Conservation (phyloP, 1,284 basidiomycete species). For the Cryptococcus deneoformans region DNA sequence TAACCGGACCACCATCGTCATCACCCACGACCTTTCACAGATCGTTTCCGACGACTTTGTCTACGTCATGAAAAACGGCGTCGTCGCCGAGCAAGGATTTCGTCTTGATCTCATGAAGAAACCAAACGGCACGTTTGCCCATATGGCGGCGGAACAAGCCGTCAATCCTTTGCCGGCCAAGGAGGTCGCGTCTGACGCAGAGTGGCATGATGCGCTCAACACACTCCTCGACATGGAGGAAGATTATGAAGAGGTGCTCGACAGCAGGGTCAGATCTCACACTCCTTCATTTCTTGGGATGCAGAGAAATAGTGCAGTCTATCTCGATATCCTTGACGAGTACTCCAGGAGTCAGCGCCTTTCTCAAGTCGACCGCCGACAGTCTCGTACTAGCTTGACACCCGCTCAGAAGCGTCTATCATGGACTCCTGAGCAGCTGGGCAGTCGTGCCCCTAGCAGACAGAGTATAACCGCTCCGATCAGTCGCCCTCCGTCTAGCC, state of each 20-base stretch:
- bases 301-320: constrained; percentile 25
- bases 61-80: constrained; percentile 84
- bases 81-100: constrained; percentile 85
- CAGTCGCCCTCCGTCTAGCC: constrained; percentile 12
- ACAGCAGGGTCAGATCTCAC: constrained; percentile 9
- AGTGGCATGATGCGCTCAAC: constrained; percentile 41
- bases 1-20: constrained; percentile 89
- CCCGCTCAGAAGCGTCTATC: constrained; percentile 26
- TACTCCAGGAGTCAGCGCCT: constrained; percentile 22
- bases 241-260: constrained; percentile 15
- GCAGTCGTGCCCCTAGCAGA: constrained; percentile 12
- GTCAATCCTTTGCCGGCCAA: constrained; percentile 37
- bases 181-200: constrained; percentile 31
- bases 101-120: constrained; percentile 64
- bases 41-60: constrained; percentile 78
- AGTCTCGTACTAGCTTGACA: constrained; percentile 14
- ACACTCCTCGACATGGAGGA: constrained; percentile 46
- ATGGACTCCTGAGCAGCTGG: constrained; percentile 29
- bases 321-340: constrained; percentile 39
- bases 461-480: not conserved
- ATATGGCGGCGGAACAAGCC: constrained; percentile 48
- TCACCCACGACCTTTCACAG: constrained; percentile 92
- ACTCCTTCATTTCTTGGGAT: constrained; percentile 23
- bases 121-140: constrained; percentile 45
- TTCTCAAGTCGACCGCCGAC: constrained; percentile 5